Evolutionary conservation across 1,284 basidiomycete genomes (phyloP), one percentile per base, ranked within the genome.

Genomic region (Bondarzewia mesenterica): DNA sequence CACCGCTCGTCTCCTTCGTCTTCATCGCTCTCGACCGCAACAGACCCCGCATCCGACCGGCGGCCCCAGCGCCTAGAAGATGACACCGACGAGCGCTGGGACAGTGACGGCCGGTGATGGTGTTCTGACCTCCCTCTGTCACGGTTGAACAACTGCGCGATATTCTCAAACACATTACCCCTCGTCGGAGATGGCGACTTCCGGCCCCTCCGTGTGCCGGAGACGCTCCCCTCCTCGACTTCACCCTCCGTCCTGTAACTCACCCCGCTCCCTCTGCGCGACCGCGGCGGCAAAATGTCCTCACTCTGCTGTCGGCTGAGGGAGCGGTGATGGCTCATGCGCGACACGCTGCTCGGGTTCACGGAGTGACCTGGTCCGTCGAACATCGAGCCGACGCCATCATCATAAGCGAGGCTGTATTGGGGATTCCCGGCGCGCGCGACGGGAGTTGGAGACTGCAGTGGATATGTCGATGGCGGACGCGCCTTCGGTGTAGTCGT

Each of bases 401-500:
- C 69, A 47, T 75, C 77, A 22, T 74, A 79, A 50, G 83, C 80
- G 32, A 72, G 66, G 57, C 75, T 78, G 56, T 76, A 71, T 46
- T 80, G 77, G 4, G n/a, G 87, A 88, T 57, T 85, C 79, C n/a
- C 80, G 74, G 37, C 84, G 73, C 22, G 75, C 63, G 37, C 66
- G 73, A 44, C 72, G 68, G 48, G 58, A 68, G 53, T 70, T 77
- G 35, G 69, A 67, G 25, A 82, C 57, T 16, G 75, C 86, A 52
- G 71, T 63, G 50, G 75, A 63, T 46, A 90, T 88, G 53, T 89
- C 87, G 35, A 80, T 69, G 7, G 78, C 71, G n/a, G 83, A 84
- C 32, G 88, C 87, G 35, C 87, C 88, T 57, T 90, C 87, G 4
- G 88, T 89, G 62, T 90, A 90, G 67, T 90, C 87, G 57, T 84